These are phyloP conservation scores for Oryza nivara DNA, from an alignment of 176 grass and related monocot genomes.

Conservation along the genomic window DNA sequence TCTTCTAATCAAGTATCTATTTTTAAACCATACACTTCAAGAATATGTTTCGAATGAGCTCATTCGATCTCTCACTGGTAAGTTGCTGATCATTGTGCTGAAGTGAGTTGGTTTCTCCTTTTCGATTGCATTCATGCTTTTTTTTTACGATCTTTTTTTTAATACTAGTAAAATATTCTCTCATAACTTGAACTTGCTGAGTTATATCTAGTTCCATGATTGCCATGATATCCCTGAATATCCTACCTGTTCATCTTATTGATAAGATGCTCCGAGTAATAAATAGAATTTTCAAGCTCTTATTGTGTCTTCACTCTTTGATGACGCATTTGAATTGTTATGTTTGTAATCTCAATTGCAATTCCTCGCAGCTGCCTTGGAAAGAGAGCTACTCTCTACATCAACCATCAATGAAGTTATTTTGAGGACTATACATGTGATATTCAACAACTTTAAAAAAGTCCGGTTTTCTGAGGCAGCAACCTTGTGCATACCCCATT, in stretches of 20 bases:
- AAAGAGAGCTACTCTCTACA: slow-evolving; percentile 79
- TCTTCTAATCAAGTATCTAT: slow-evolving; percentile 86
- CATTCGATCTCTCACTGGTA: slow-evolving; percentile 93
- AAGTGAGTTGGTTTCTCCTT: slow-evolving; percentile 7
- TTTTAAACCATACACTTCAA: slow-evolving; percentile 98
- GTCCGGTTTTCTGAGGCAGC: slow-evolving; percentile 87
- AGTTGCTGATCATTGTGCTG: slow-evolving; percentile 12
- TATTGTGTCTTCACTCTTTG: background rate
- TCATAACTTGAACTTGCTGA: slow-evolving; percentile 1
- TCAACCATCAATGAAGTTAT: slow-evolving; percentile 87
- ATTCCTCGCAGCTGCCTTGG: slow-evolving; percentile 68
- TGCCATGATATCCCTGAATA: slow-evolving; percentile 22
- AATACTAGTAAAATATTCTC: background rate
- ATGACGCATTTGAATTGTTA: slow-evolving; percentile 18
- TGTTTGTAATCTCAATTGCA: slow-evolving; percentile 36
- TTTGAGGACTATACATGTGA: slow-evolving; percentile 79
- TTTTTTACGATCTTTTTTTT: slow-evolving; percentile 3
- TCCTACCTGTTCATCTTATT: slow-evolving; percentile 10
- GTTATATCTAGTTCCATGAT: background rate
- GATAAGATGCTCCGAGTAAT: slow-evolving; percentile 8
- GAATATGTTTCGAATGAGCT: slow-evolving; percentile 98
- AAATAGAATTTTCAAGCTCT: slow-evolving; percentile 21
- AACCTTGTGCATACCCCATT: slow-evolving; percentile 91
- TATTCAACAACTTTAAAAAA: slow-evolving; percentile 94
- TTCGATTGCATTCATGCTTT: slow-evolving; percentile 25